Conservation (phyloP, 805 yeast species). For the Pichia eremophila region DNA sequence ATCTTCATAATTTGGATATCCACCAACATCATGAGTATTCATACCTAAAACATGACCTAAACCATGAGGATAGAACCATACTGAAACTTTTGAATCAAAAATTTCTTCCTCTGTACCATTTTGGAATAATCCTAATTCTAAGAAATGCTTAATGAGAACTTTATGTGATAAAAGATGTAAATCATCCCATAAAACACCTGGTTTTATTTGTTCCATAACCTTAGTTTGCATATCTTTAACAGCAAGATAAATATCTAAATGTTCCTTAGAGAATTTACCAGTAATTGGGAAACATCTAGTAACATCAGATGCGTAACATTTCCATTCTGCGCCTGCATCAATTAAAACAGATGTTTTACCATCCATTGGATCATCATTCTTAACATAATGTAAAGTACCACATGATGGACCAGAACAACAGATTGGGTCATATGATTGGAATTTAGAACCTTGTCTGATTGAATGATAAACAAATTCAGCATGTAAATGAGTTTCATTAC, state of each 20-base stretch:
- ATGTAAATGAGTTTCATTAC: slow-evolving; percentile 83
- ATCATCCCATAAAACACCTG: slow-evolving; percentile 82
- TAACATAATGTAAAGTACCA: slow-evolving; percentile 83
- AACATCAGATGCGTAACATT: slow-evolving; percentile 84
- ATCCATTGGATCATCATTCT: slow-evolving; percentile 58
- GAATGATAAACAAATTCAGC: slow-evolving; percentile 95
- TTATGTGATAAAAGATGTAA: slow-evolving; percentile 74
- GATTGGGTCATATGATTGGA: slow-evolving; percentile 87
- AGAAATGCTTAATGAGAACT: slow-evolving; percentile 61
- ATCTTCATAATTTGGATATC: slow-evolving; percentile 77
- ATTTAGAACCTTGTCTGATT: slow-evolving; percentile 85
- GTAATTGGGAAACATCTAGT: slow-evolving; percentile 90
- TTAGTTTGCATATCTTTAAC: slow-evolving; percentile 76
- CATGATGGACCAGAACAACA: slow-evolving; percentile 91
- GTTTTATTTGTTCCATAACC: slow-evolving; percentile 64
- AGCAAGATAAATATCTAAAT: slow-evolving; percentile 67
- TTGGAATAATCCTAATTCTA: slow-evolving; percentile 68
- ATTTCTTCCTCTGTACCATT: slow-evolving; percentile 50
- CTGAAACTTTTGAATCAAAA: slow-evolving; percentile 58
- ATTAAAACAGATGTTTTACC: slow-evolving; percentile 63
- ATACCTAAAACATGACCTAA: slow-evolving; percentile 88
- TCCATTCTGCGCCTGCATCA: slow-evolving; percentile 98
- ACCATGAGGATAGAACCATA: slow-evolving; percentile 90
- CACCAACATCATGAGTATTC: slow-evolving; percentile 96
- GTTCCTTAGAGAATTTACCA: slow-evolving; percentile 87